These are phyloP conservation scores for Metarhizium humberi DNA, from an alignment of 2,329 filamentous ascomycete genomes.

Conservation along the genomic window DNA sequence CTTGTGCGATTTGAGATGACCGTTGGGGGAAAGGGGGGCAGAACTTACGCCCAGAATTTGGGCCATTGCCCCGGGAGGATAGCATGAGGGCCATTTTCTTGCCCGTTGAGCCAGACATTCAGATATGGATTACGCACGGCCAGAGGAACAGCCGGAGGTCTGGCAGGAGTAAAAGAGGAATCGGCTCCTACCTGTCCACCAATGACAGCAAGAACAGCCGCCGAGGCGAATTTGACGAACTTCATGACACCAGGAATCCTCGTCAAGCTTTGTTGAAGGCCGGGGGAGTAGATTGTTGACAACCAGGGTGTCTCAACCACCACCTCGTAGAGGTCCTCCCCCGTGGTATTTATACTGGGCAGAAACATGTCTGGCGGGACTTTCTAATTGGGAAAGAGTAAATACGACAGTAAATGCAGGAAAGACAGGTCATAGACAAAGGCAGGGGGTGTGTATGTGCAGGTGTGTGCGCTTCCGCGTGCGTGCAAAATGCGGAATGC, in stretches of 20 bases:
- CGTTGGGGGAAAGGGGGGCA: background rate
- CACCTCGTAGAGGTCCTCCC: constrained; percentile 3
- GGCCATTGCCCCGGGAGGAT: constrained; percentile 62
- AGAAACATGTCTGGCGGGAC: constrained; percentile 4
- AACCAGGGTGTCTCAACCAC: constrained; percentile 2
- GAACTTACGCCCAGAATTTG: constrained; percentile 55
- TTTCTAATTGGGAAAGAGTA: background rate
- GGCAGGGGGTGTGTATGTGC: background rate
- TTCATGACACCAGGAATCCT: constrained; percentile 10
- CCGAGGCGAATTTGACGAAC: constrained; percentile 11
- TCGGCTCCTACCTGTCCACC: constrained; percentile 9
- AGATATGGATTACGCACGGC: constrained; percentile 69
- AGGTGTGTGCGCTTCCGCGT: background rate
- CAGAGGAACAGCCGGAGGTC: constrained; percentile 60
- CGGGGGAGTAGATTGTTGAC: background rate
- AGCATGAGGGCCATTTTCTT: constrained; percentile 52
- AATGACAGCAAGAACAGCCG: constrained; percentile 10
- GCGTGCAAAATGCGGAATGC: background rate
- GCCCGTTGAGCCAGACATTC: constrained; percentile 58
- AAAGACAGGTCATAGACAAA: background rate
- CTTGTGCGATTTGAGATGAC: background rate
- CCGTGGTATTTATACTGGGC: constrained; percentile 9
- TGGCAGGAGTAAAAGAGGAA: constrained; percentile 53
- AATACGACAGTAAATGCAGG: background rate
- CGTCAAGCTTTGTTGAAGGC: constrained; percentile 5